Evolutionary conservation across 2,329 filamentous ascomycete species (phyloP).

Genomic region (Gliomastix tumulicola): DNA sequence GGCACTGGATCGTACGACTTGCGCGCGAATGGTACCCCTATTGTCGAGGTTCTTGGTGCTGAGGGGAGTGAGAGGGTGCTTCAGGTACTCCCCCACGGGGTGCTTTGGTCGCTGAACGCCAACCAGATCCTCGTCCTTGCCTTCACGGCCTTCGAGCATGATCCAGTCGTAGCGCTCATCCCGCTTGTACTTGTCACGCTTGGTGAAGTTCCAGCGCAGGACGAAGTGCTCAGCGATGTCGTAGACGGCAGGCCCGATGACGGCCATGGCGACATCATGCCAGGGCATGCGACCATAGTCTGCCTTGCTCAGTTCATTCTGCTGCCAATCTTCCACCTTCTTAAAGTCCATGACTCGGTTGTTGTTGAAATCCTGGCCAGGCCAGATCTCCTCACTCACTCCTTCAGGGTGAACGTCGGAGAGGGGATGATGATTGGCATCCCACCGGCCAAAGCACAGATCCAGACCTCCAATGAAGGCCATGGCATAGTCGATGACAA

Average conservation of each 20-base stretch:
- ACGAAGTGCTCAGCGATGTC: conserved; percentile 96
- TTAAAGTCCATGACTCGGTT: conserved; percentile 95
- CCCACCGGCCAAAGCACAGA: conserved; percentile 93
- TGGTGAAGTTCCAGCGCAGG: conserved; percentile 92
- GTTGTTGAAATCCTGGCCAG: conserved; percentile 97
- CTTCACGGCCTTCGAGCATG: conserved; percentile 66
- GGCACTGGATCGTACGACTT: conserved; percentile 80
- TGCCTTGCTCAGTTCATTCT: conserved; percentile 85
- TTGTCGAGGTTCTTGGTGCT: conserved; percentile 56
- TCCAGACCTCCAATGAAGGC: conserved; percentile 94
- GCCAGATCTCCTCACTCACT: conserved; percentile 78
- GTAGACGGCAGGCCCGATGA: conserved; percentile 84
- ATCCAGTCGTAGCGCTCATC: conserved; percentile 81
- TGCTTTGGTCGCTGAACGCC: conserved; percentile 85
- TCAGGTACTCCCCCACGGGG: conserved; percentile 79
- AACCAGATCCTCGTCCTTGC: conserved; percentile 75
- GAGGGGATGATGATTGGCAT: conserved; percentile 75
- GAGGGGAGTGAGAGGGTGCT: conserved; percentile 69
- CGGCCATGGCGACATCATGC: conserved; percentile 90
- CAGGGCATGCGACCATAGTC: conserved; percentile 96
- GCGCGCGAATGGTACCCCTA: conserved; percentile 71
- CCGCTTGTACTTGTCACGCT: conserved; percentile 96
- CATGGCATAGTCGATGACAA: conserved; percentile 84
- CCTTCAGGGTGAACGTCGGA: conserved; percentile 84
- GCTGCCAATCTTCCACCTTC: conserved; percentile 83